Evolutionary conservation across 768 basidiomycete species (phyloP).

Genomic region (Tremella yokohamensis): DNA sequence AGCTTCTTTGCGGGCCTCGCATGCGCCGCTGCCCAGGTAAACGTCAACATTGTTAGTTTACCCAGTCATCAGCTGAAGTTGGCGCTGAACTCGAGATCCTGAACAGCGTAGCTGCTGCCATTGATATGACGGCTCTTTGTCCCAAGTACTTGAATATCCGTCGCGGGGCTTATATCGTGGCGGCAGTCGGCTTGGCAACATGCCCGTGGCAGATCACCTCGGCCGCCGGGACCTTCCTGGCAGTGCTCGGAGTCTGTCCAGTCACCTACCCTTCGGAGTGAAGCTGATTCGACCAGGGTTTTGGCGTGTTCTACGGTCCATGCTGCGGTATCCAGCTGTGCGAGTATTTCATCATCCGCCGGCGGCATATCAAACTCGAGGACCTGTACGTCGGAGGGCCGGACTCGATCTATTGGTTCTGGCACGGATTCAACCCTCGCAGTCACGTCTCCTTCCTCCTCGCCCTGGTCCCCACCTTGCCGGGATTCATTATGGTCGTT

Average conservation of each 20-base stretch:
- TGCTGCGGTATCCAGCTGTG: background rate
- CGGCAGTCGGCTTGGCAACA: background rate
- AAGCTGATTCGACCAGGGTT: background rate
- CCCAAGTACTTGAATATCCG: conserved; percentile 28
- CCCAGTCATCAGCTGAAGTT: conserved; percentile 13
- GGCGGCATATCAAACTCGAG: conserved; percentile 2
- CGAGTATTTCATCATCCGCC: conserved; percentile 1
- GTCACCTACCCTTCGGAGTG: too few species aligned
- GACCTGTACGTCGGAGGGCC: background rate
- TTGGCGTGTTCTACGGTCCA: conserved; percentile 1
- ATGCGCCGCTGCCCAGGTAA: conserved; percentile 7
- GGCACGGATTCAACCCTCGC: background rate
- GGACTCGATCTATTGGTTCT: background rate
- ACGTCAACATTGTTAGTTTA: too few species aligned
- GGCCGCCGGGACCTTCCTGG: conserved; percentile 4
- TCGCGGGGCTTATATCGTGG: conserved; percentile 16
- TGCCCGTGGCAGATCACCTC: conserved; percentile 8
- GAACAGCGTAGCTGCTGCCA: conserved; percentile 18
- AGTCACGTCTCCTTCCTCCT: background rate
- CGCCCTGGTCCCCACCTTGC: background rate
- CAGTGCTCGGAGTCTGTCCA: background rate
- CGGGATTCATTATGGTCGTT: conserved; percentile 1
- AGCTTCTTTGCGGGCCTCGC: conserved; percentile 6
- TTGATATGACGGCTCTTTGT: conserved; percentile 21
- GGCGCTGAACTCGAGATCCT: background rate